phyloP scores from a whole-genome alignment of 306 rosid genomes.

The Prunus mume region DNA sequence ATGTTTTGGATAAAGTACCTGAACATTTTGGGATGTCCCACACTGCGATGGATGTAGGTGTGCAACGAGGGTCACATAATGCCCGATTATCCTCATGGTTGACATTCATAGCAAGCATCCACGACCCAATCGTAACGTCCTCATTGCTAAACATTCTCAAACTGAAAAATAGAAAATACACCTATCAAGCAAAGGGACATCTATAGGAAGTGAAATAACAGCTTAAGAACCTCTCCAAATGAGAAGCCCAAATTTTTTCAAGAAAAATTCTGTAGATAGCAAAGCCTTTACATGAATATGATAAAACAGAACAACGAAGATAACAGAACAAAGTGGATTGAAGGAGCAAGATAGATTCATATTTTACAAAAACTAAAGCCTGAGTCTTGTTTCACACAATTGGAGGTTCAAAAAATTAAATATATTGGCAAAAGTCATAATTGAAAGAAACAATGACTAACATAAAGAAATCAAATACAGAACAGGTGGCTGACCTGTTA shows the following conservation, averaged over 20 bases:
- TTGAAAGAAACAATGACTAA: background rate
- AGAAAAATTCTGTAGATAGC: background rate
- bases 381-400: background rate
- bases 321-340: background rate
- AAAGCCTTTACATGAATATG: background rate
- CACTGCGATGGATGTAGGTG: conserved; percentile 31
- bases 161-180: conserved; percentile 22
- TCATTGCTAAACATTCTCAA: conserved; percentile 37
- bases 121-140: conserved; percentile 34
- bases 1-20: conserved; percentile 9
- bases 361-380: background rate
- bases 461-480: background rate
- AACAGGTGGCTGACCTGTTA: conserved; percentile 22
- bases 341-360: background rate
- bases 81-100: conserved; percentile 29
- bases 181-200: conserved; percentile 11
- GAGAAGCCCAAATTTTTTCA: background rate
- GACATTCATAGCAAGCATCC: conserved; percentile 43
- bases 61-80: conserved; percentile 31
- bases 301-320: background rate
- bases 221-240: background rate
- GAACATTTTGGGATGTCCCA: conserved; percentile 46
- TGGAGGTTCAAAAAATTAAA: background rate
- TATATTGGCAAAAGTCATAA: background rate
- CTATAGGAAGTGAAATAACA: background rate